Percentiles rank a stretch among this genome's conserved stretches.
Evolutionary conservation across 805 yeast species (phyloP).

Genomic region (Saccharomyces jurei): DNA sequence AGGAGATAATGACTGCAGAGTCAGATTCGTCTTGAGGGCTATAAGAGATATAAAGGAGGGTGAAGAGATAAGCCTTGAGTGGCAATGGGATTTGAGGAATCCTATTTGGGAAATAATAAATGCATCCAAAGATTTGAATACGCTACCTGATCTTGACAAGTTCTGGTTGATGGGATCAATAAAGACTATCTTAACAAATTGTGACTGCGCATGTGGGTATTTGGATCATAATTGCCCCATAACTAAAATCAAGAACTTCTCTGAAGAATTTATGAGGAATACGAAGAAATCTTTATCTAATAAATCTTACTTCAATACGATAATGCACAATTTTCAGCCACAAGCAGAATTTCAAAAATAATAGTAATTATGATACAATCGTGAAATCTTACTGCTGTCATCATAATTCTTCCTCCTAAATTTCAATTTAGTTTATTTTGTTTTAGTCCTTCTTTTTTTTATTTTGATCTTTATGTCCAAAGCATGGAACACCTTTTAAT

Average conservation of each 20-base stretch:
- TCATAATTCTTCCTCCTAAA: background rate
- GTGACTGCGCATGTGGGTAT: constrained; percentile 48
- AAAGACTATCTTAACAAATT: constrained; percentile 52
- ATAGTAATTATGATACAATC: background rate
- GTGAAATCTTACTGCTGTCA: background rate
- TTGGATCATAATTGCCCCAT: constrained; percentile 47
- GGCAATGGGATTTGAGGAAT: constrained; percentile 84
- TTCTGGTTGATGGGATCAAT: constrained; percentile 50
- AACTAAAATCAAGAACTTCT: constrained; percentile 55
- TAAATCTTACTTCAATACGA: background rate
- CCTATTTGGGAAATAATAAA: constrained; percentile 55
- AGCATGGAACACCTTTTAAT: background rate
- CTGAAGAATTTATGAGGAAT: constrained; percentile 36
- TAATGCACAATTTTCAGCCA: background rate
- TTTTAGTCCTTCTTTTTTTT: background rate
- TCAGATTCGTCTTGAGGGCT: constrained; percentile 53
- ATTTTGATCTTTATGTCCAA: background rate
- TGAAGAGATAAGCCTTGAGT: constrained; percentile 68
- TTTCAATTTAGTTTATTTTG: background rate
- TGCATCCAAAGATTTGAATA: constrained; percentile 43
- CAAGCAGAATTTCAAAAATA: background rate
- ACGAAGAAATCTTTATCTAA: background rate
- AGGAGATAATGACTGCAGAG: constrained; percentile 24
- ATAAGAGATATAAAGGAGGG: constrained; percentile 48
- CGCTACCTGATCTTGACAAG: constrained; percentile 44